Conservation (phyloP, 371 early-diverging fungal species). For the Apophysomyces trapeziformis region DNA sequence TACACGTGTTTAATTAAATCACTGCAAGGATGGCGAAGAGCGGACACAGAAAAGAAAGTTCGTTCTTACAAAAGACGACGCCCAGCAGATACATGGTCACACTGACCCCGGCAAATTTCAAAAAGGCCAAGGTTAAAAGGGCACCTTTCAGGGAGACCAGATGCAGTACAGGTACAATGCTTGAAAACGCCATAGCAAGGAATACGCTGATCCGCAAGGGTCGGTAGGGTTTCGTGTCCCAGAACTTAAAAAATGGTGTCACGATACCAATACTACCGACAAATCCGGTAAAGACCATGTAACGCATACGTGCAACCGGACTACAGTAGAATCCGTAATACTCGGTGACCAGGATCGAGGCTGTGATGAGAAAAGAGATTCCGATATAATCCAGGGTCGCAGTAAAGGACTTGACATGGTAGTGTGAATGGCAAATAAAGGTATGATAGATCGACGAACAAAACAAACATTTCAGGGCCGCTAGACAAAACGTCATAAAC, state of each 20-base stretch:
- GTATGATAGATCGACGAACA: conserved; percentile 77
- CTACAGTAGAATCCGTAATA: conserved; percentile 73
- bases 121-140: conserved; percentile 42
- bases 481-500: conserved; percentile 62
- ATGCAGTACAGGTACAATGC: conserved; percentile 61
- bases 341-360: conserved; percentile 60
- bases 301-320: conserved; percentile 40
- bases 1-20: neutral
- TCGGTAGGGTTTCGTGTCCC: conserved; percentile 55
- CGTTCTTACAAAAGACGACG: conserved; percentile 36
- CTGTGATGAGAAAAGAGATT: conserved; percentile 70
- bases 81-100: conserved; percentile 56
- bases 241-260: conserved; percentile 63
- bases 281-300: conserved; percentile 59
- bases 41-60: neutral
- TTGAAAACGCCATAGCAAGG: conserved; percentile 65
- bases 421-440: conserved; percentile 66
- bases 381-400: conserved; percentile 75
- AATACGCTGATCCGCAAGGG: conserved; percentile 67
- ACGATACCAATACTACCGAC: conserved; percentile 63
- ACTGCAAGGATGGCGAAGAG: neutral
- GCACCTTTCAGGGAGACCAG: conserved; percentile 52
- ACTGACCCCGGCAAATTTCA: conserved; percentile 54
- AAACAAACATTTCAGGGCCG: conserved; percentile 67
- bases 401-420: conserved; percentile 60